Conservation (phyloP, 495 filamentous ascomycete genomes). For the Penicillium desertorum region DNA sequence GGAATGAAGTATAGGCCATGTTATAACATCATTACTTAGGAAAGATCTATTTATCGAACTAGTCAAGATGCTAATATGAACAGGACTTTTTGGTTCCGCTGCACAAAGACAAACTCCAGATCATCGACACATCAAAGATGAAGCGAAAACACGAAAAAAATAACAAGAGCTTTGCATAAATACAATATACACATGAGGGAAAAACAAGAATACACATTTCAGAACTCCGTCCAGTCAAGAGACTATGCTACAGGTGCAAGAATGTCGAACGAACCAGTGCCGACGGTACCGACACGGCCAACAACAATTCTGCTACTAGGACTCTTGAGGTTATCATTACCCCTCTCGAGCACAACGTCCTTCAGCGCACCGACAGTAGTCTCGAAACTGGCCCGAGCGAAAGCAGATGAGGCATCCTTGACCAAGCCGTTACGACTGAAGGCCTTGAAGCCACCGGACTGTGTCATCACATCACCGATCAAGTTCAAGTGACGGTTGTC, state of each 20-base stretch:
- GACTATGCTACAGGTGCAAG: constrained; percentile 61
- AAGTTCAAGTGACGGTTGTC: constrained; percentile 91
- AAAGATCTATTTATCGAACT: constrained; percentile 30
- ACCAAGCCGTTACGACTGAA: constrained; percentile 87
- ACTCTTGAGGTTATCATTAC: constrained; percentile 82
- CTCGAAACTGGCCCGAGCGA: constrained; percentile 99
- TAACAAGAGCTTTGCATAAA: constrained; percentile 12
- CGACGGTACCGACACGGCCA: constrained; percentile 75
- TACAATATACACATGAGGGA: constrained; percentile 27
- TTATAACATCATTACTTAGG: not conserved
- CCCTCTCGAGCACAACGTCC: constrained; percentile 85
- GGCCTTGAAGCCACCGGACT: constrained; percentile 78
- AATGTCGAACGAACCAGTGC: constrained; percentile 91
- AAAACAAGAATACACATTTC: constrained; percentile 13
- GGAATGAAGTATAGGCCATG: not conserved
- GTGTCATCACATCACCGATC: constrained; percentile 95
- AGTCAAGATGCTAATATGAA: constrained; percentile 37
- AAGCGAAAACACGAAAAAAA: constrained; percentile 19
- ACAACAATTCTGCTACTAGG: constrained; percentile 88
- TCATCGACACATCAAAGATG: constrained; percentile 40
- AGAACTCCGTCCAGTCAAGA: constrained; percentile 24
- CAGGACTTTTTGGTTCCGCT: constrained; percentile 45
- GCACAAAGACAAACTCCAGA: constrained; percentile 45
- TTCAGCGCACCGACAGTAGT: constrained; percentile 90
- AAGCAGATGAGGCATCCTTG: constrained; percentile 77